Evolutionary conservation across 768 basidiomycete species (phyloP), one percentile per base, ranked within the genome.

Genomic region (Mycena haematopus): DNA sequence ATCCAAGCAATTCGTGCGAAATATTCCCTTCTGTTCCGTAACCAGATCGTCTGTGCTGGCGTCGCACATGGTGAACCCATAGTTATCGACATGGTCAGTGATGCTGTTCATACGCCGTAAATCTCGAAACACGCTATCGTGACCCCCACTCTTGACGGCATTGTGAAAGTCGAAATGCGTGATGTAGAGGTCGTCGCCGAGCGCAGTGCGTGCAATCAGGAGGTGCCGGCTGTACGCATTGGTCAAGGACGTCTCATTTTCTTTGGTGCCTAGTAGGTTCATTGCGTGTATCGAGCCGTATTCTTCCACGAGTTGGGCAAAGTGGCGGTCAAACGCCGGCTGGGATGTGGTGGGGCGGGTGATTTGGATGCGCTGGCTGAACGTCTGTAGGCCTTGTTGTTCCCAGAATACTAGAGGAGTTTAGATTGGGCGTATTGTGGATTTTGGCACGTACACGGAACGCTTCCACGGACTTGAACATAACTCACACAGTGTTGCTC

Each of bases 101-200:
- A 95, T 79, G 42, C 77, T 79, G 55, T 87, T 85, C 53, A 89
- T 70, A 21, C 85, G 85, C 61, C 82, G 84, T 31, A 98, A 74
- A 65, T 95, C 92, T 65, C 86, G 79, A 60, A 88, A 77, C 40
- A 98, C 86, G 64, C 85, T 89, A 65, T 99, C 97, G 72, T 97
- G 95, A 10, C 97, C 97, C 49, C 87, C 87, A 29, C 86, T 76
- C 69, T 84, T 81, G 25, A 96, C 93, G 8, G 86, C 84, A 55
- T 87, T 86, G 71, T 99, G 97, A 72, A 99, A 99, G 76, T 99
- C 97, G 69, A 93, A 99, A 67, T 93, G 87, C 0, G 95, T 95
- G 40, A 96, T 88, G 21, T 84, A 80, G 53, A 95, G 82, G 42
- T 87, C 83, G 59, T 92, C 87, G 15, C 85, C 86, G 67, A 89